Conservation (phyloP, 2,329 filamentous ascomycete genomes). For the Didymella sp. region DNA sequence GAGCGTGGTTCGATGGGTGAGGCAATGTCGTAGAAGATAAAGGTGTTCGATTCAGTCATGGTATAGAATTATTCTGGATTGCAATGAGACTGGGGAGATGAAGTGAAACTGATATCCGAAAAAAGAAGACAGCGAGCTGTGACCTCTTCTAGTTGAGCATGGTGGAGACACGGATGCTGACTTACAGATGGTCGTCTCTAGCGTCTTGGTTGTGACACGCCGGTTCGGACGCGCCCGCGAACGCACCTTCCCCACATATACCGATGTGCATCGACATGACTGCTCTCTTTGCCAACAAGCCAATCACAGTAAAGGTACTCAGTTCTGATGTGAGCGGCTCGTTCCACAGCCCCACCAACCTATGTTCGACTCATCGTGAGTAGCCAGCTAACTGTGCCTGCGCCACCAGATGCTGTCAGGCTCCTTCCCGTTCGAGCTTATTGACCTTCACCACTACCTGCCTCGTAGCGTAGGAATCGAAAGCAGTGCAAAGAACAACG, state of each 20-base stretch:
- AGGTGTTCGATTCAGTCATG: slow-evolving; percentile 6
- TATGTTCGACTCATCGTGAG: not conserved
- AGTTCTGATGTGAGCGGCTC: not conserved
- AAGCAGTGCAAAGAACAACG: not conserved
- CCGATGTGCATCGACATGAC: not conserved
- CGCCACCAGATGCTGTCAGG: not conserved
- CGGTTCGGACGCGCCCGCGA: not conserved
- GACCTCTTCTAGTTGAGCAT: not conserved
- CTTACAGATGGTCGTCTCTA: not conserved
- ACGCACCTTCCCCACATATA: slow-evolving; percentile 3
- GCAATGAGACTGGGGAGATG: not conserved
- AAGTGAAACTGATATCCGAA: no score
- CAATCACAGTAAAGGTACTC: not conserved
- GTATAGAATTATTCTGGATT: not conserved
- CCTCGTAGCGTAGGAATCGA: not conserved
- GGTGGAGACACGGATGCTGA: not conserved
- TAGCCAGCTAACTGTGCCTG: not conserved
- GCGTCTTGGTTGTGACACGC: not conserved
- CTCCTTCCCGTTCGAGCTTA: not conserved
- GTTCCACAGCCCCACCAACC: not conserved
- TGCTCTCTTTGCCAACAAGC: not conserved
- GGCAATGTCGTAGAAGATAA: slow-evolving; percentile 58
- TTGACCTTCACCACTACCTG: not conserved
- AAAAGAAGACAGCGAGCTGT: not conserved
- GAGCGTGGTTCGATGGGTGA: slow-evolving; percentile 49